A percentile compares a stretch with the other conserved stretches of the same genome.
phyloP scores from a whole-genome alignment of 2,329 filamentous ascomycete species.

The Diaporthe ilicicola region DNA sequence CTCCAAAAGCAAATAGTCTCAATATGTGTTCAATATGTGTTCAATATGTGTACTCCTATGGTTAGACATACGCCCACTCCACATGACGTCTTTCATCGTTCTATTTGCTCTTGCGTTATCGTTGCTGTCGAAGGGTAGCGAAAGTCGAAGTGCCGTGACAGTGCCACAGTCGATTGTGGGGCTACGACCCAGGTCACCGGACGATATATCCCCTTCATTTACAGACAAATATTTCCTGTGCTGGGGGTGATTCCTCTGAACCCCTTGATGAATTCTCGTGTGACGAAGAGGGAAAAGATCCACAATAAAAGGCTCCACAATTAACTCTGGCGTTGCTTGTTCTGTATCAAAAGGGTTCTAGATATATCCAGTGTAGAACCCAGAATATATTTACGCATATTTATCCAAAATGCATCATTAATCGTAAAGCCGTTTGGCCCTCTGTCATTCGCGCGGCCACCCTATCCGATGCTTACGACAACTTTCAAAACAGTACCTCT shows the following conservation, averaged over 20 bases:
- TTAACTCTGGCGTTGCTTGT: too few relatives aligned
- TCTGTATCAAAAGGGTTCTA: background rate
- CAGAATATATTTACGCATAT: background rate
- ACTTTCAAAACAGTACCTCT: slow-evolving; percentile 65
- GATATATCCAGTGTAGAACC: background rate
- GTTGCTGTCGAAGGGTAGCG: too few relatives aligned
- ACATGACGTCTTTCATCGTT: background rate
- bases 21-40: too few relatives aligned
- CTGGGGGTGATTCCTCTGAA: background rate
- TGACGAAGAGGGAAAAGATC: too few relatives aligned
- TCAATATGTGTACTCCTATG: background rate
- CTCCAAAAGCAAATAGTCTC: background rate
- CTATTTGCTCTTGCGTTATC: too few relatives aligned
- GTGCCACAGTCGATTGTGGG: too few relatives aligned
- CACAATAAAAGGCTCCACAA: too few relatives aligned
- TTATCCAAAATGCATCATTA: background rate
- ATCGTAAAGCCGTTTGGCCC: background rate
- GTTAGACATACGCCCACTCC: background rate
- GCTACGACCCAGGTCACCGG: too few relatives aligned
- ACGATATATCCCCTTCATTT: background rate
- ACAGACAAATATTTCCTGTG: background rate
- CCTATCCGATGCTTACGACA: background rate
- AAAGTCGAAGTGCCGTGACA: background rate
- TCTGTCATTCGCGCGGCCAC: background rate
- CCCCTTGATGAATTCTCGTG: background rate